Conservation (phyloP, 1,139 yeast genomes). For the Yamadazyma dushanensis region DNA sequence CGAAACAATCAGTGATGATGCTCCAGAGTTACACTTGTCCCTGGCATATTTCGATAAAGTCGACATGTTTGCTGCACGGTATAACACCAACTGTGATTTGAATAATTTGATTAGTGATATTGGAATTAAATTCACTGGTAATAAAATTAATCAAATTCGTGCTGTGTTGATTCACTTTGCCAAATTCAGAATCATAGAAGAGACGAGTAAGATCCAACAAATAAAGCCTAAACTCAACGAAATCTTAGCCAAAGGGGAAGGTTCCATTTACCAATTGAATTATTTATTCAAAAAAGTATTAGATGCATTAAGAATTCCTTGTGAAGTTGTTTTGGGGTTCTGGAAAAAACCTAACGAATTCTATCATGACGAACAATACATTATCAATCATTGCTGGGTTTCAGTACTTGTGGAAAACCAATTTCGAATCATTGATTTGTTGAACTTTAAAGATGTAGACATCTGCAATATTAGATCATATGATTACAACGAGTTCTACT, state of each 20-base stretch:
- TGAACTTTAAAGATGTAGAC: conserved; percentile 36
- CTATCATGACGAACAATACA: conserved; percentile 52
- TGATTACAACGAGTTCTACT: conserved; percentile 59
- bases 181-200: conserved; percentile 42
- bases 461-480: conserved; percentile 35
- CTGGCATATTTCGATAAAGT: conserved; percentile 25
- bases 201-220: conserved; percentile 37
- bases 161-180: conserved; percentile 41
- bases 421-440: conserved; percentile 72
- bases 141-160: conserved; percentile 37
- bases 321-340: conserved; percentile 80
- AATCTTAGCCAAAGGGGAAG: conserved; percentile 39
- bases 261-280: conserved; percentile 71
- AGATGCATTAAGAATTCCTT: conserved; percentile 65
- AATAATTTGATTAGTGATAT: conserved; percentile 49
- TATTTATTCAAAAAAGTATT: conserved; percentile 75
- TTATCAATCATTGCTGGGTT: conserved; percentile 86
- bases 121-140: conserved; percentile 40
- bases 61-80: conserved; percentile 34
- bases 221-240: conserved; percentile 43
- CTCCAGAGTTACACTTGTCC: conserved; percentile 14
- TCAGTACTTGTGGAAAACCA: conserved; percentile 72
- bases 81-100: conserved; percentile 32
- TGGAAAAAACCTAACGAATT: conserved; percentile 73
- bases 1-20: conserved; percentile 33